These are phyloP conservation scores for Blastosporella zonata DNA, from an alignment of 1,284 basidiomycete species.

Conservation along the genomic window DNA sequence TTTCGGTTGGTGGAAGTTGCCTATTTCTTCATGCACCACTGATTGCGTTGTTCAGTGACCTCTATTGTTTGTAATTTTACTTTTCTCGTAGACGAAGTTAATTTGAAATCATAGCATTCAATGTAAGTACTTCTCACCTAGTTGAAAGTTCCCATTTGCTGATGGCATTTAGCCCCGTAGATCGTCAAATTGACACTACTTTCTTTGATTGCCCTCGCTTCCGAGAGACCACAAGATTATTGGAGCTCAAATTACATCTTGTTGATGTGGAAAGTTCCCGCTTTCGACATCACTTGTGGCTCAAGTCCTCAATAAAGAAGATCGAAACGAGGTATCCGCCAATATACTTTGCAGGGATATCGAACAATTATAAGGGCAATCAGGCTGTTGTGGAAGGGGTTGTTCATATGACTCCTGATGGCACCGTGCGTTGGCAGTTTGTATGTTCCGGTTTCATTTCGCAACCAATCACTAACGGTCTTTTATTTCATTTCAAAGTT, in stretches of 20 bases:
- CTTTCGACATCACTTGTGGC: slow-evolving; percentile 17
- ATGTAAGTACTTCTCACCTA: slow-evolving; percentile 39
- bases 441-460: slow-evolving; percentile 36
- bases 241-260: slow-evolving; percentile 54
- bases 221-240: slow-evolving; percentile 60
- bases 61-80: slow-evolving; percentile 45
- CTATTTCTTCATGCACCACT: background rate
- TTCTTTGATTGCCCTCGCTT: slow-evolving; percentile 58
- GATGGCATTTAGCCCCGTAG: slow-evolving; percentile 3
- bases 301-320: background rate
- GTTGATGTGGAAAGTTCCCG: slow-evolving; percentile 33
- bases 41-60: slow-evolving; percentile 36
- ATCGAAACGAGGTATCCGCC: slow-evolving; percentile 32
- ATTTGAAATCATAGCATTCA: slow-evolving; percentile 46
- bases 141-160: slow-evolving; percentile 1
- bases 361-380: slow-evolving; percentile 42
- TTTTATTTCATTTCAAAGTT: slow-evolving; percentile 35
- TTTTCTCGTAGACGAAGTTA: slow-evolving; percentile 1
- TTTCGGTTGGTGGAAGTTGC: slow-evolving; percentile 49
- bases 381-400: slow-evolving; percentile 51
- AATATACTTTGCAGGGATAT: slow-evolving; percentile 52
- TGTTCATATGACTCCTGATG: slow-evolving; percentile 52
- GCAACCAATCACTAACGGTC: background rate
- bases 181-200: slow-evolving; percentile 38
- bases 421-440: slow-evolving; percentile 60